Base-by-base conservation (phyloP, 495 filamentous ascomycete species). In the Aspergillus avenaceus region DNA sequence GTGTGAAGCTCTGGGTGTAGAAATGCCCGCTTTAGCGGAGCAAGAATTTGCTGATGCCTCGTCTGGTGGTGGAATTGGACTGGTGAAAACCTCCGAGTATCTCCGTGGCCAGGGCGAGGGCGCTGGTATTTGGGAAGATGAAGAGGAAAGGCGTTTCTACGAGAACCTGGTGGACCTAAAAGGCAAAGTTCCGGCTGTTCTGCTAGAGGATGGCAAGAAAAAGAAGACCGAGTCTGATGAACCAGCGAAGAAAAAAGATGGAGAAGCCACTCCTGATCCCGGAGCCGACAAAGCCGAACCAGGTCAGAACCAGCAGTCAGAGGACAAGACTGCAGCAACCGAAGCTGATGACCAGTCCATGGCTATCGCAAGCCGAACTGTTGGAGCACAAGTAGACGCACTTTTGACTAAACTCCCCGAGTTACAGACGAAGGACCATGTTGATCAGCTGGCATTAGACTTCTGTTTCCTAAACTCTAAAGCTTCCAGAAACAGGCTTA, bases 391-490 rank as follows among this genome's bases (percentile, higher is more conserved):
- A 63, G 93, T 99, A 4, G 95, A 99, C 65, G 87, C 90, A 14
- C 75, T 99, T 23, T 76, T 99, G 19, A 77, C 88, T 21, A 85
- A 91, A 24, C 79, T 99, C 19, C 90, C 90, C 0, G 93, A 99
- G 41, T 71, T 97, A 48, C 91, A 90, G 41, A 90, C 75, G 54
- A 96, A 96, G 63, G 93, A 99, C 45, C 78, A 84, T 45, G 87
- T 97, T 49, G 93, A 99, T 61, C 83, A 96, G 64, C 81, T 86
- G 31, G 92, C 95, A 11, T 82, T 96, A 43, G 92, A 97, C 61
- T 99, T 99, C 60, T 97, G 93, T 68, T 97, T 96, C 55, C 76
- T 99, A 54, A 99, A 99, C 63, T 97, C 95, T 0, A 99, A 99
- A 64, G 93, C 93, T 8, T 97, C 95, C 3, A 81, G 93, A 29